Evolutionary conservation across 129 eudicot species (phyloP), one percentile per base, ranked within the genome.

Genomic region (Flaveria bidentis): DNA sequence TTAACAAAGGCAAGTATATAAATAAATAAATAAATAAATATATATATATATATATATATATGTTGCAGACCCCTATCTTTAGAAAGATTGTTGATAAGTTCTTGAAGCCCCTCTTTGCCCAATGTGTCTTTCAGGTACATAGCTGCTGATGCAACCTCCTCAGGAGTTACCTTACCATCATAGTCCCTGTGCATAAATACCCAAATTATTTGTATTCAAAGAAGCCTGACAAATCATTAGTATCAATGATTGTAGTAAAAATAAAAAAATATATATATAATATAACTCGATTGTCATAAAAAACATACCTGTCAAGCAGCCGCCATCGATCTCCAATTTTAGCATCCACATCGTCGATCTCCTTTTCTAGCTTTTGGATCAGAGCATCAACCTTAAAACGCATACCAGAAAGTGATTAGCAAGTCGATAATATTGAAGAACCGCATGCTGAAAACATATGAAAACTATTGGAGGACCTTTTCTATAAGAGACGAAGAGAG

Each of bases 291-390:
- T 51, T 20, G n/a, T 51, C 41, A 25, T 60, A 8, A 18, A 60
- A 60, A 60, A 60, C 28, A 53, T 18, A 91, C 97, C 96, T 85
- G 73, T 95, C 97, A 64, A 95, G 99, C 47, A 95, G 78, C 50
- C 93, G 83, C 92, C 96, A 95, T 11, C 96, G 88, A 63, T 95
- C 97, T 30, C 99, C 99, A 64, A 95, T 95, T 76, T 89, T 87
- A 18, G 94, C 96, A 87, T 95, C 99, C 73, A 95, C 99, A 46
- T 89, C 99, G 85, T 95, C 99, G 50, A 95, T 91, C 74, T 95
- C 99, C 69, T 91, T 91, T 83, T 95, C 99, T 78, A 95, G 99
- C 57, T 89, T 91, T 77, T 95, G 94, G 68, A 95, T 91, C 99
- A 95, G 91, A 47, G 97, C 92, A 82, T 91, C 99, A 75, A 95